Evolutionary conservation across 352 stramenopile species (phyloP), one percentile per base, ranked within the genome.

Genomic region (Phytopythium sindhum): DNA sequence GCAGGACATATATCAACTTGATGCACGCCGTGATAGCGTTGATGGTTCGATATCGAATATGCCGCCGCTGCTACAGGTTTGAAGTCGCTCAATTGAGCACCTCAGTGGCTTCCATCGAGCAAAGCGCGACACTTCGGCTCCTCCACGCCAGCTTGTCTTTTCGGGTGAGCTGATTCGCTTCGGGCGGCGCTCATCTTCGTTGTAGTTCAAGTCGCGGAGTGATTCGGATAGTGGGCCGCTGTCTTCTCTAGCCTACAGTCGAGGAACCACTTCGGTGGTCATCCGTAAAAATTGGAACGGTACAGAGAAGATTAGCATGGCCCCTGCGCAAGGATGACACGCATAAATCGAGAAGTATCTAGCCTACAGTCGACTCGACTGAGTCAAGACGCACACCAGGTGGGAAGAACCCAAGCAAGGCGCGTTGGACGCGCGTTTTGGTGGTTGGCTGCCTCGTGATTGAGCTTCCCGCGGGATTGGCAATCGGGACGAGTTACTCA

Each of bases 211-310:
- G 45, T 6, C 11, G 23, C 19, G 15, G 4, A 26, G 42, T n/a
- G 42, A 23, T 19, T 45, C 39, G 39, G 39, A 45, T 15, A 45
- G 19, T 19, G 8, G 39, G 19, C 39, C 14, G 1, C 7, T 39
- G 33, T 2, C 33, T 39, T 4, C 39, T 45, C 19, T 15, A n/a
- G 39, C 4, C 15, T n/a, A n/a, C n/a, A n/a, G n/a, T n/a, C n/a
- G n/a, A 76, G 66, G 69, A 76, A 76, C 66, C 69, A 72, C 63
- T 76, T 71, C 64, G 60, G 69, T 70, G 66, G 67, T 77, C 70
- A 77, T 77, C 70, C 70, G 67, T 72, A 77, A 77, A 72, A 77
- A 73, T 73, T 74, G 70, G 68, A 71, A 68, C 57, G 61, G 65
- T 72, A 72, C 61, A 72, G 66, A 72, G 66, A 72, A 72, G 66